Evolutionary conservation across 495 filamentous ascomycete genomes (phyloP).

Genomic region (Lasiosphaeria miniovina): DNA sequence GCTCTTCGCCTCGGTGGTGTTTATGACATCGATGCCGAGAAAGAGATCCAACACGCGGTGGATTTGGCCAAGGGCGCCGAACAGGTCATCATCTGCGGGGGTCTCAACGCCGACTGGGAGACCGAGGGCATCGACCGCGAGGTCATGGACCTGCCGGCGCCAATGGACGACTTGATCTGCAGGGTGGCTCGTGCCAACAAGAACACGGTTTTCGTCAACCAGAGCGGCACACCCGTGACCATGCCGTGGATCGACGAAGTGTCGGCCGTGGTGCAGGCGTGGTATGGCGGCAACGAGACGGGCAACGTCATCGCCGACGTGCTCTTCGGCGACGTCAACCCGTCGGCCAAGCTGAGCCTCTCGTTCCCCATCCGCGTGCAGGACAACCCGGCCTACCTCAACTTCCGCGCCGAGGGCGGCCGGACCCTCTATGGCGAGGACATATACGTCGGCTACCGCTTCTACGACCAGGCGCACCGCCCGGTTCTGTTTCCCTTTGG

Average conservation of each 20-base stretch:
- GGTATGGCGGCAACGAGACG: slow-evolving; percentile 60
- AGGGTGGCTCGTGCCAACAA: slow-evolving; percentile 55
- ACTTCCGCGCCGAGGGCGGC: slow-evolving; percentile 67
- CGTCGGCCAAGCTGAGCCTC: slow-evolving; percentile 64
- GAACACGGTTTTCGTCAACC: slow-evolving; percentile 59
- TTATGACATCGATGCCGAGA: slow-evolving; percentile 55
- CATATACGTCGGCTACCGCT: slow-evolving; percentile 73
- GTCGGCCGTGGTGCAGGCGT: slow-evolving; percentile 52
- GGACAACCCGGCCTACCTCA: slow-evolving; percentile 73
- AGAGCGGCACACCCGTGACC: slow-evolving; percentile 61
- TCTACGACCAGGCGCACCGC: slow-evolving; percentile 65
- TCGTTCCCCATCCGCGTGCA: slow-evolving; percentile 64
- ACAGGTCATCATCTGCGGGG: slow-evolving; percentile 60
- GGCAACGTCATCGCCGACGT: slow-evolving; percentile 67
- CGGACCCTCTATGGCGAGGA: slow-evolving; percentile 74
- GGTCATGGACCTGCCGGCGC: slow-evolving; percentile 57
- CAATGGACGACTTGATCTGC: slow-evolving; percentile 55
- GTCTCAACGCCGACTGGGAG: slow-evolving; percentile 63
- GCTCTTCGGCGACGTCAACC: slow-evolving; percentile 64
- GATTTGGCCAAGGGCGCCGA: slow-evolving; percentile 59
- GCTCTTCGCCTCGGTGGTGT: slow-evolving; percentile 63
- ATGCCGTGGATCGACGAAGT: slow-evolving; percentile 61
- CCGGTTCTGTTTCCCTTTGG: slow-evolving; percentile 69
- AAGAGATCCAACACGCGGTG: slow-evolving; percentile 60
- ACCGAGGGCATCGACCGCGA: slow-evolving; percentile 63